These are phyloP conservation scores for Trametes cubensis DNA, from an alignment of 768 basidiomycete species.

Conservation along the genomic window DNA sequence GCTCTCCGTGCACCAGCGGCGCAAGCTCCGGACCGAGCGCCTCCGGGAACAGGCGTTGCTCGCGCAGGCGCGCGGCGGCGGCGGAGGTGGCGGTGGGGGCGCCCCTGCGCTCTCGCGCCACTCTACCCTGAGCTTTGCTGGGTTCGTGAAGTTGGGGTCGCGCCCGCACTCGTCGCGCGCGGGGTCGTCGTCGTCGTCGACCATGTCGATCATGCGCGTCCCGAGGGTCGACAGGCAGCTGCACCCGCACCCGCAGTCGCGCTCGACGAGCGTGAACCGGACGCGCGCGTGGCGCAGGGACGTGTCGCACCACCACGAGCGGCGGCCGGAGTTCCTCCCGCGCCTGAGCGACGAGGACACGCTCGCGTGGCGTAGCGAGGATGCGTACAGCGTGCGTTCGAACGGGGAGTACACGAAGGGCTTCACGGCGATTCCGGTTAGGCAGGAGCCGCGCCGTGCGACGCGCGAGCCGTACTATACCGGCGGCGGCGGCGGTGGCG, in stretches of 20 bases:
- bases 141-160: conserved; percentile 18
- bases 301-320: conserved; percentile 7
- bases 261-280: conserved; percentile 23
- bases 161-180: not conserved
- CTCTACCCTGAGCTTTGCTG: conserved; percentile 18
- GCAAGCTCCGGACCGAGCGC: conserved; percentile 32
- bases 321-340: not conserved
- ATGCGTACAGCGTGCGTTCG: conserved; percentile 13
- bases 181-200: not conserved
- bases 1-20: conserved; percentile 32
- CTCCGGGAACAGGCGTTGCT: conserved; percentile 11
- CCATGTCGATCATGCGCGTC: not conserved
- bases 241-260: not conserved
- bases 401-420: conserved; percentile 1
- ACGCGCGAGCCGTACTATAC: conserved; percentile 26
- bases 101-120: conserved; percentile 14
- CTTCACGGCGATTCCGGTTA: conserved; percentile 5
- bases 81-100: no score
- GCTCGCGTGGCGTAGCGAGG: conserved; percentile 6
- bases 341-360: conserved; percentile 1
- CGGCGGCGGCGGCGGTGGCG: not conserved
- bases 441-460: conserved; percentile 11
- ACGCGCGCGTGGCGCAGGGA: conserved; percentile 22
- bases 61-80: conserved; percentile 10
- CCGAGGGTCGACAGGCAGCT: no score